These are phyloP conservation scores for Kluyveromyces wickerhamii DNA, from an alignment of 805 yeast species.

Conservation along the genomic window DNA sequence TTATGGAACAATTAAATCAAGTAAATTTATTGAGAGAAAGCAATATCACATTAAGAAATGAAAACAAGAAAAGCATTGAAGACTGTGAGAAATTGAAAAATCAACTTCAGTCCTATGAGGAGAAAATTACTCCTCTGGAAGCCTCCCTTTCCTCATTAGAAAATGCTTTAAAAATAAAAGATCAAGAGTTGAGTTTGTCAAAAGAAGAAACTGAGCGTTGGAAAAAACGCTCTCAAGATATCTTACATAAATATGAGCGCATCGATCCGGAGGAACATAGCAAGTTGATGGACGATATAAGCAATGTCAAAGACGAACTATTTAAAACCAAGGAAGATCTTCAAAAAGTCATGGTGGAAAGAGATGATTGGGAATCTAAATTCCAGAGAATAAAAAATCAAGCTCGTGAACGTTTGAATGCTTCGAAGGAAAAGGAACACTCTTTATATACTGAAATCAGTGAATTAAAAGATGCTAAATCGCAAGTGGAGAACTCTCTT, in stretches of 20 bases:
- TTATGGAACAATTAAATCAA: slow-evolving; percentile 50
- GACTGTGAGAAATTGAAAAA: slow-evolving; percentile 35
- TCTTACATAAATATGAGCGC: slow-evolving; percentile 38
- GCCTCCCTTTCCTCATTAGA: slow-evolving; percentile 31
- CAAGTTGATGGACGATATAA: slow-evolving; percentile 27
- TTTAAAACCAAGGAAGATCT: slow-evolving; percentile 3
- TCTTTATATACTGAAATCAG: slow-evolving; percentile 33
- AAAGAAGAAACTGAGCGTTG: slow-evolving; percentile 52
- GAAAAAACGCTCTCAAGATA: slow-evolving; percentile 44
- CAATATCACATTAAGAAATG: slow-evolving; percentile 53
- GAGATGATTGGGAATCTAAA: slow-evolving; percentile 28
- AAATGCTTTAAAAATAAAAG: slow-evolving; percentile 40
- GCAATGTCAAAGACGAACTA: slow-evolving; percentile 18
- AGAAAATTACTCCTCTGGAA: slow-evolving; percentile 40
- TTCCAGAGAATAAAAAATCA: slow-evolving; percentile 27
- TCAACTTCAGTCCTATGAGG: slow-evolving; percentile 27
- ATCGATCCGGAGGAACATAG: slow-evolving; percentile 40
- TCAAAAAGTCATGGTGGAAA: slow-evolving; percentile 17
- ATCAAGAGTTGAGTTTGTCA: slow-evolving; percentile 39
- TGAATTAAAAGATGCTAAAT: slow-evolving; percentile 28
- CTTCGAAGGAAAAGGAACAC: slow-evolving; percentile 28
- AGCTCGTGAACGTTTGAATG: slow-evolving; percentile 30
- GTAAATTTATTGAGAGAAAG: slow-evolving; percentile 60
- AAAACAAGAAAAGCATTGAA: slow-evolving; percentile 30
- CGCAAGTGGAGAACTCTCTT: slow-evolving; percentile 26